Evolutionary conservation across 306 rosid species (phyloP), one percentile per base, ranked within the genome.

Genomic region (Begonia masoniana): DNA sequence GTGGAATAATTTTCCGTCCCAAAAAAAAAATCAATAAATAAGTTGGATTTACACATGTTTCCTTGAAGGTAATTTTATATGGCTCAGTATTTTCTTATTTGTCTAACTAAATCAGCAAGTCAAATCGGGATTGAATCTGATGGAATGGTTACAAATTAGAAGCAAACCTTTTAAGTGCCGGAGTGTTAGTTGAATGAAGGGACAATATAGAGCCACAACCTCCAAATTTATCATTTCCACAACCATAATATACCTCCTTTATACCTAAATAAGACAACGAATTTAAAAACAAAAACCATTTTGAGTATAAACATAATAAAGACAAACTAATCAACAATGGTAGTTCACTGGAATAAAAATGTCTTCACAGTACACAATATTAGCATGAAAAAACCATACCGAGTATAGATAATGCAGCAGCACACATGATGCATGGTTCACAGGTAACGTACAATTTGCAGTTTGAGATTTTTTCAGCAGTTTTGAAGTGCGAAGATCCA

Each of bases 401-500:
- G 21, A 86, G 49, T 67, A 74, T 63, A 63, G 94, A 83, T 64
- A 86, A 68, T 56, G 96, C 84, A 56, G 86, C 68, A 50, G 94
- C 99, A 21, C 99, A 91, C 99, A 86, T 91, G 63, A 86, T 91
- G 78, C 99, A 86, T 2, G 94, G 96, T 69, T 91, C 99, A 77
- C 96, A 86, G 15, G 96, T 83, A 64, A 91, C 99, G 74, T 75
- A 86, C 43, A 91, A 88, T 58, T 62, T 51, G 64, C 94, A 83
- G 24, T 74, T 77, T 19, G 94, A 75, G 67, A 86, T 64, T 9
- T 58, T 77, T 57, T 79, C 74, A 21, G 96, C 82, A 51, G 79
- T 76, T 70, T 86, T 78, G 6, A 62, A 63, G 48, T 47, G 60
- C 46, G 94, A 79, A 73, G 73, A 78, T 62, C 84, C 82, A 35